Percentiles rank a stretch among this genome's conserved stretches.
These are phyloP conservation scores for Mycosphaerella sp. DNA, from an alignment of 2,329 filamentous ascomycete species.

Conservation along the genomic window DNA sequence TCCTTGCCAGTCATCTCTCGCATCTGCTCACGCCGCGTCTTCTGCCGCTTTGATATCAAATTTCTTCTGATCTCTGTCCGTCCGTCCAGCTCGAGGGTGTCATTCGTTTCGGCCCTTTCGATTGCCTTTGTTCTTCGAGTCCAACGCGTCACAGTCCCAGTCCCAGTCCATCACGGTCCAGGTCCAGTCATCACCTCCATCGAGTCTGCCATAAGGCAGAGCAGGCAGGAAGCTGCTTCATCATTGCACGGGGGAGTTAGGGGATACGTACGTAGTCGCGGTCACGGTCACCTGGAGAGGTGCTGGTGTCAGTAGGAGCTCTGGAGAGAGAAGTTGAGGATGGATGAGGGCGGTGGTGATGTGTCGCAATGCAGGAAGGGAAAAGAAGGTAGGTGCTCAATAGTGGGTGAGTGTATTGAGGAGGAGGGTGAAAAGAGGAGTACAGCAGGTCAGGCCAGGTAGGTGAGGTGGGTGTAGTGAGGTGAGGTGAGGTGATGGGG, in stretches of 20 bases:
- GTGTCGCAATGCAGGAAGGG: conserved; percentile 1
- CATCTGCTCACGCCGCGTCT: conserved; percentile 9
- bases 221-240: conserved; percentile 14
- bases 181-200: conserved; percentile 8
- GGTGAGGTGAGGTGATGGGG: not conserved
- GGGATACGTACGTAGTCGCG: conserved; percentile 19
- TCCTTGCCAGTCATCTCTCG: conserved; percentile 13
- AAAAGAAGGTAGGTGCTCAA: conserved; percentile 3
- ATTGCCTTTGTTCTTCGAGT: conserved; percentile 9
- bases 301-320: conserved; percentile 2
- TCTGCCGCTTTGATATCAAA: conserved; percentile 4
- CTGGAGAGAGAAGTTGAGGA: not conserved
- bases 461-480: not conserved
- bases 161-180: conserved; percentile 17
- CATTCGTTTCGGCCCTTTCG: conserved; percentile 3
- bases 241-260: not conserved
- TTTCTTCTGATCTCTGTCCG: conserved; percentile 7
- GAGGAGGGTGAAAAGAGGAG: not conserved
- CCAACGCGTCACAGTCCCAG: conserved; percentile 13
- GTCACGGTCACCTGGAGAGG: conserved; percentile 12
- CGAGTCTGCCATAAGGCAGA: not conserved
- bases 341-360: not conserved
- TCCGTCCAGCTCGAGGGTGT: conserved; percentile 9
- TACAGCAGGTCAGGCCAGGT: not conserved
- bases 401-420: not conserved